Percentiles rank a stretch among this genome's conserved stretches.
These are phyloP conservation scores for Zanthoxylum bungeanum DNA, from an alignment of 345 rosid genomes.

Conservation along the genomic window DNA sequence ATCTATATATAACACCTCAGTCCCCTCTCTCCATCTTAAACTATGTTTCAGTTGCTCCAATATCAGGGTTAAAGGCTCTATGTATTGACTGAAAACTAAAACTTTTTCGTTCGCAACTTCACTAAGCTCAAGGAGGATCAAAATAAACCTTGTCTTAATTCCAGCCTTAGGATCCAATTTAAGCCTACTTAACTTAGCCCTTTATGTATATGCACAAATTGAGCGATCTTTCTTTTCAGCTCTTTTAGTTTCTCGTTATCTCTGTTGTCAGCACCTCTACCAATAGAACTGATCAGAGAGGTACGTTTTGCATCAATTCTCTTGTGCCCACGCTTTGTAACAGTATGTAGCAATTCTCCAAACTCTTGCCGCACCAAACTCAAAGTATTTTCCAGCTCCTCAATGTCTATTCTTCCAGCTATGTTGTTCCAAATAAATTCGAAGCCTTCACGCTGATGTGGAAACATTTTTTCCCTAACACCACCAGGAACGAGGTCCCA, in stretches of 20 bases:
- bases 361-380: conserved; percentile 50
- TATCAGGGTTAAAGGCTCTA: conserved; percentile 46
- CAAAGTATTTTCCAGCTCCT: conserved; percentile 56
- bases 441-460: conserved; percentile 77
- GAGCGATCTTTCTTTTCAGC: conserved; percentile 38
- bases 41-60: conserved; percentile 31
- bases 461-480: conserved; percentile 40
- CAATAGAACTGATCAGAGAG: conserved; percentile 31
- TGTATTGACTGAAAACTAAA: conserved; percentile 63
- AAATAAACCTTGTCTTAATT: conserved; percentile 55
- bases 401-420: conserved; percentile 51
- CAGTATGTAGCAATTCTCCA: not conserved
- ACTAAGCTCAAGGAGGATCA: conserved; percentile 48
- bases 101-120: conserved; percentile 50
- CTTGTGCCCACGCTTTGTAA: conserved; percentile 23
- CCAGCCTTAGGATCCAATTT: conserved; percentile 43
- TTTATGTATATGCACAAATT: conserved; percentile 70
- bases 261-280: conserved; percentile 20
- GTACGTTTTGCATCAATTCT: conserved; percentile 25
- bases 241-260: conserved; percentile 13
- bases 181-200: conserved; percentile 20
- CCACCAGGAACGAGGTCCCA: conserved; percentile 72
- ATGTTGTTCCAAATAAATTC: conserved; percentile 78
- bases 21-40: conserved; percentile 48
- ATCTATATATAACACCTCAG: conserved; percentile 46